Percentiles rank a stretch among this genome's conserved stretches.
Evolutionary conservation across 306 rosid genomes (phyloP).

Genomic region (Pachyrhizus erosus): DNA sequence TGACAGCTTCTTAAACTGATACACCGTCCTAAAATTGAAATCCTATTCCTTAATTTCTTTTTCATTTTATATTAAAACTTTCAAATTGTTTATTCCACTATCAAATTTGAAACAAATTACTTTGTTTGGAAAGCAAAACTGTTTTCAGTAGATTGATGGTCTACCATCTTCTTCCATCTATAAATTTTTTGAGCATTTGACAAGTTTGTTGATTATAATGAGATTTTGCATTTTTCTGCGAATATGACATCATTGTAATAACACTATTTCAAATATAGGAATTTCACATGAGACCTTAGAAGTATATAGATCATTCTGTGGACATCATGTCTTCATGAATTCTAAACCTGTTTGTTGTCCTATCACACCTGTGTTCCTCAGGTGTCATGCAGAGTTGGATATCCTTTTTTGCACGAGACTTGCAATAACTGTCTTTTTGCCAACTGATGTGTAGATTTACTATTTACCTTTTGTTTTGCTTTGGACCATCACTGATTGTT

Average conservation of each 20-base stretch:
- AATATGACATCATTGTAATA: background rate
- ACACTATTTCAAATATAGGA: background rate
- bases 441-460: background rate
- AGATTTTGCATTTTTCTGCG: background rate
- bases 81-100: background rate
- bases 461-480: background rate
- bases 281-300: background rate
- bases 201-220: background rate
- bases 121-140: background rate
- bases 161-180: background rate
- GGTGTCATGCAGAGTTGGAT: background rate
- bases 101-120: background rate
- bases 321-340: background rate
- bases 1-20: background rate
- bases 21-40: background rate
- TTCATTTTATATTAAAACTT: background rate
- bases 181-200: background rate
- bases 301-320: constrained; percentile 26
- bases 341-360: constrained; percentile 15
- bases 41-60: background rate
- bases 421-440: background rate
- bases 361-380: background rate
- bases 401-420: background rate
- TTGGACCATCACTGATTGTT: constrained; percentile 7
- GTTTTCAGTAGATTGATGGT: background rate